A percentile compares a stretch with the other conserved stretches of the same genome.
Evolutionary conservation across 768 basidiomycete genomes (phyloP).

Genomic region (Suillus hirtellus): DNA sequence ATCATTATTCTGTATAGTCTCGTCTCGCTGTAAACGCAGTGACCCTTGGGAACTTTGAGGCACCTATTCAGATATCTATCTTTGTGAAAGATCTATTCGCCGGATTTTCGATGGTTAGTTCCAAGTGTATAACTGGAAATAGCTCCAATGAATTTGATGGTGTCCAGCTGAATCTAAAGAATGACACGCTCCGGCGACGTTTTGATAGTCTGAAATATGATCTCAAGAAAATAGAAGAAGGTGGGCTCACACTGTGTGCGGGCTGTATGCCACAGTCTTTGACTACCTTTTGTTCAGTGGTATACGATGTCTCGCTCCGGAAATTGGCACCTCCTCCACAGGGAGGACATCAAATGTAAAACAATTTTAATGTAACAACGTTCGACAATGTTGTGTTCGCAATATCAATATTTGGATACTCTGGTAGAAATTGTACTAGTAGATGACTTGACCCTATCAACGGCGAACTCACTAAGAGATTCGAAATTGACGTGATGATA

Average conservation of each 20-base stretch:
- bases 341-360: background rate
- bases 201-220: constrained; percentile 87
- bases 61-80: constrained; percentile 72
- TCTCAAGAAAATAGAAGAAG: constrained; percentile 88
- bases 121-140: constrained; percentile 2
- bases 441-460: background rate
- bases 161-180: constrained; percentile 77
- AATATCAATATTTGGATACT: background rate
- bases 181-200: constrained; percentile 69
- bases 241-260: constrained; percentile 35
- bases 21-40: constrained; percentile 79
- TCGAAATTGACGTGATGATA: background rate
- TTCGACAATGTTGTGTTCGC: background rate
- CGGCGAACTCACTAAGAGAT: background rate
- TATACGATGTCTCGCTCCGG: constrained; percentile 81
- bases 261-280: constrained; percentile 8
- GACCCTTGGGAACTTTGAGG: constrained; percentile 79
- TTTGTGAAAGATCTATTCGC: constrained; percentile 82
- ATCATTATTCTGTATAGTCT: constrained; percentile 47
- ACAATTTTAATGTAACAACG: background rate
- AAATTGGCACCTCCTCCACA: constrained; percentile 43
- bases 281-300: constrained; percentile 47
- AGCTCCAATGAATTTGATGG: constrained; percentile 7
- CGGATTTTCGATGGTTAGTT: constrained; percentile 78
- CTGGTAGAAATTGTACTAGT: background rate